Base-by-base conservation (phyloP, 2,329 filamentous ascomycete species). In the Colletotrichum sp. region DNA sequence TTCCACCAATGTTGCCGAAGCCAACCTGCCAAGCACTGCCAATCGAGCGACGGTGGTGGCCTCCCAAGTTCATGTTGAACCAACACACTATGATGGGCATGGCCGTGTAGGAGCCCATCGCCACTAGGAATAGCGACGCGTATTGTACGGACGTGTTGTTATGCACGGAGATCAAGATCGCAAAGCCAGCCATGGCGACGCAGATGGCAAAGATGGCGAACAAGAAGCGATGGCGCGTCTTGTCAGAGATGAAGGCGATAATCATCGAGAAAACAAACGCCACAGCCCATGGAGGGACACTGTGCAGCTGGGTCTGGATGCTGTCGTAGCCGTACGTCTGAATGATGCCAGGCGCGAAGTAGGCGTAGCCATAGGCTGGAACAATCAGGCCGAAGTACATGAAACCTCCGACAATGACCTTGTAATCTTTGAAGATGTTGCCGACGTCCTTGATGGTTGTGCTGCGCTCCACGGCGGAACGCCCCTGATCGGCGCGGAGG, bases 1-100 rank as follows among this genome's bases (percentile, higher is more conserved):
- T 95, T 30, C 94, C 95, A 57, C 94, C 94, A 49, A 95, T 92
- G 80, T 96, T 96, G 13, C 94, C 94, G 78, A 96, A 95, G 1
- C 93, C 93, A 59, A 96, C 88, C 83, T 96, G 94, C 93, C 93
- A 96, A 1, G 93, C 94, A 10, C 91, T 91, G 15, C 94, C 94
- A 18, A 96, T 90, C 10, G 92, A 89, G 59, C 94, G 89, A 5
- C 94, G 90, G 73, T 93, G 93, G 81, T 96, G 94, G 0, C 94
- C 94, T 3, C 92, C 92, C 2, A 95, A 86, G 80, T 96, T 96
- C 91, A 95, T 95, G 79, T 93, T 93, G 84, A 94, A 96, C 94
- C 94, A 96, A 83, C 94, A 96, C 9, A 96, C 91, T 59, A 96
- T 92, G 34, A 98, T 93, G 0, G 96, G 96, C 94, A 98, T 96